Percentiles rank a stretch among this genome's conserved stretches.
Evolutionary conservation across 2,329 filamentous ascomycete species (phyloP).

Genomic region (Alternaria arborescens): DNA sequence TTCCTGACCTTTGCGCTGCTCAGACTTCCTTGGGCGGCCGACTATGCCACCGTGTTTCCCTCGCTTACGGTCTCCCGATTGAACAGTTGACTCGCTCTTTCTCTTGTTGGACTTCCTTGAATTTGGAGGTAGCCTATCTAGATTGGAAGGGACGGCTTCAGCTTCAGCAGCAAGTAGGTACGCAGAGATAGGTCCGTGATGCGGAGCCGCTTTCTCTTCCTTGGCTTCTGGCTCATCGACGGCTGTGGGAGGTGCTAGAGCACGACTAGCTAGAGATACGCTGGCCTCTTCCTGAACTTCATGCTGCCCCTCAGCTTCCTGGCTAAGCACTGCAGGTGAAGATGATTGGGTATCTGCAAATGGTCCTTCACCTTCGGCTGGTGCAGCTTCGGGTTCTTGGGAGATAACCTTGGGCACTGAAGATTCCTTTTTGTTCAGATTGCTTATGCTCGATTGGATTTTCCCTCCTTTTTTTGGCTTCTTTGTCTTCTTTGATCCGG

Average conservation of each 20-base stretch:
- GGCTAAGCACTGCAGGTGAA: background rate
- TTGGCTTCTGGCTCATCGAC: background rate
- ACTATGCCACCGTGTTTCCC: conserved; percentile 23
- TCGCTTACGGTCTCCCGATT: conserved; percentile 20
- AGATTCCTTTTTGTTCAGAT: background rate
- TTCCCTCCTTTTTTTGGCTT: conserved; percentile 1
- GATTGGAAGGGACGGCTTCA: conserved; percentile 27
- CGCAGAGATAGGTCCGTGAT: background rate
- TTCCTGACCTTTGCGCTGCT: background rate
- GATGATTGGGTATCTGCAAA: background rate
- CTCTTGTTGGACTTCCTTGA: conserved; percentile 22
- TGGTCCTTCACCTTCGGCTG: background rate
- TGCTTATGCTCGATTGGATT: background rate
- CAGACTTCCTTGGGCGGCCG: conserved; percentile 27
- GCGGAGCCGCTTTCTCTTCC: background rate
- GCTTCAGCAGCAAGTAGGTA: conserved; percentile 31
- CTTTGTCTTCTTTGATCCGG: conserved; percentile 8
- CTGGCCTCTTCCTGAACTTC: background rate
- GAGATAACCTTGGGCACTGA: background rate
- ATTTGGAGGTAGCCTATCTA: conserved; percentile 31
- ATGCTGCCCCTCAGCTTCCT: background rate
- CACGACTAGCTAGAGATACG: background rate
- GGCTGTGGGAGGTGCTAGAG: background rate
- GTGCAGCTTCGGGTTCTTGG: background rate
- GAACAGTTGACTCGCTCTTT: conserved; percentile 23